phyloP scores from a whole-genome alignment of 441 rosid genomes.

The Bocquillonia castaneifolia region DNA sequence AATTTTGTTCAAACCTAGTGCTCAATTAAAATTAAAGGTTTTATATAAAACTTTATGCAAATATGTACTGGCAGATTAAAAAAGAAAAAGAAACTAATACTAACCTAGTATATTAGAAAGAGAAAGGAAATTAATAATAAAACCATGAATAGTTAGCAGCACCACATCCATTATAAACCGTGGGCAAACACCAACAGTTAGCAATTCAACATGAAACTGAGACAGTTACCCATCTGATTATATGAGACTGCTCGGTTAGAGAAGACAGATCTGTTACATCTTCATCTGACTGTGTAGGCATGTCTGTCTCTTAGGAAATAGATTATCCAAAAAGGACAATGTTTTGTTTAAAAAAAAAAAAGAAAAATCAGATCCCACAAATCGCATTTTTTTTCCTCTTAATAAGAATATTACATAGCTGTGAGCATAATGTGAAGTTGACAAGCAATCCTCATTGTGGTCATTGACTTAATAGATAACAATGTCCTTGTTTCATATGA shows the following conservation, averaged over 20 bases:
- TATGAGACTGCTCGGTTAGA: too few relatives aligned
- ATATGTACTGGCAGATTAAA: background rate
- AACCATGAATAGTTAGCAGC: background rate
- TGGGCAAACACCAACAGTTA: background rate
- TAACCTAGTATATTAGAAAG: too few relatives aligned
- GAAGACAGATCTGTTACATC: background rate
- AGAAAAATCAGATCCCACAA: background rate
- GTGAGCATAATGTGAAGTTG: background rate
- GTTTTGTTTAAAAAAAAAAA: too few relatives aligned
- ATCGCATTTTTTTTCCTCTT: background rate
- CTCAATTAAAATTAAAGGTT: slow-evolving; percentile 7
- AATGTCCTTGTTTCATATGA: background rate
- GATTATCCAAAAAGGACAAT: background rate
- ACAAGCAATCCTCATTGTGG: background rate
- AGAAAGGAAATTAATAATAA: background rate
- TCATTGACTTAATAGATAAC: background rate
- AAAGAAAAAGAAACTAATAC: too few relatives aligned
- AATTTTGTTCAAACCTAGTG: slow-evolving; percentile 2
- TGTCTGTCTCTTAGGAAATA: background rate
- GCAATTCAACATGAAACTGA: background rate
- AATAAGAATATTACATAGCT: background rate
- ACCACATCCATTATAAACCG: background rate
- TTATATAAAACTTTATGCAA: background rate
- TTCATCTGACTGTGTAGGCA: background rate
- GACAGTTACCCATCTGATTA: background rate